A percentile compares a stretch with the other conserved stretches of the same genome.
Conservation (phyloP, 1,284 basidiomycete species). For the Wolfiporia cocos region DNA sequence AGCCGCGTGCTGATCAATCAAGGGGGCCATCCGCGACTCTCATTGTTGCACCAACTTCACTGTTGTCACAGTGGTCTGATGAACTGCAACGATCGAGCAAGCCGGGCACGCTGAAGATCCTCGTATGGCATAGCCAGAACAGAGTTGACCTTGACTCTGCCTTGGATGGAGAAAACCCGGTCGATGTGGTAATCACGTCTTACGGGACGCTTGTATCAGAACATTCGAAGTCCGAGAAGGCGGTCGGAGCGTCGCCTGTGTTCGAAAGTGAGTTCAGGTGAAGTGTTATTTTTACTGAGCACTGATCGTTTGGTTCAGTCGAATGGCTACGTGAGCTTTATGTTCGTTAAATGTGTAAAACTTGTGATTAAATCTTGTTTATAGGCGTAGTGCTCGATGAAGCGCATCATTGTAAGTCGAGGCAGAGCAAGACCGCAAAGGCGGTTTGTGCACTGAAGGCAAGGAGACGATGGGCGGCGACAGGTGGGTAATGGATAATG, state of each 20-base stretch:
- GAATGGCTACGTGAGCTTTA: constrained; percentile 61
- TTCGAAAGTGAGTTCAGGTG: constrained; percentile 58
- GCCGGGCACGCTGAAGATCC: constrained; percentile 60
- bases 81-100: constrained; percentile 77
- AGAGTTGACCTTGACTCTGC: constrained; percentile 62
- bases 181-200: constrained; percentile 85
- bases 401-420: constrained; percentile 94
- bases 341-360: neutral
- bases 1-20: constrained; percentile 14
- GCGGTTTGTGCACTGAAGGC: constrained; percentile 85
- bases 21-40: constrained; percentile 59
- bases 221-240: constrained; percentile 61
- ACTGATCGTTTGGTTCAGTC: constrained; percentile 35
- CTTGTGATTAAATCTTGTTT: neutral
- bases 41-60: constrained; percentile 89
- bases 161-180: constrained; percentile 20
- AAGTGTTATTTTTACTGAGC: constrained; percentile 1
- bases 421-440: constrained; percentile 85
- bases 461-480: constrained; percentile 86
- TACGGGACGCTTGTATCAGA: constrained; percentile 88
- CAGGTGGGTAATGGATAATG: constrained; percentile 38
- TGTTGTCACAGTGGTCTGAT: constrained; percentile 87
- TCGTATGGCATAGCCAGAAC: constrained; percentile 87
- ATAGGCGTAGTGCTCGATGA: constrained; percentile 72
- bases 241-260: constrained; percentile 44